These are phyloP conservation scores for Xylariaceae sp. DNA, from an alignment of 2,329 filamentous ascomycete genomes.

Conservation along the genomic window DNA sequence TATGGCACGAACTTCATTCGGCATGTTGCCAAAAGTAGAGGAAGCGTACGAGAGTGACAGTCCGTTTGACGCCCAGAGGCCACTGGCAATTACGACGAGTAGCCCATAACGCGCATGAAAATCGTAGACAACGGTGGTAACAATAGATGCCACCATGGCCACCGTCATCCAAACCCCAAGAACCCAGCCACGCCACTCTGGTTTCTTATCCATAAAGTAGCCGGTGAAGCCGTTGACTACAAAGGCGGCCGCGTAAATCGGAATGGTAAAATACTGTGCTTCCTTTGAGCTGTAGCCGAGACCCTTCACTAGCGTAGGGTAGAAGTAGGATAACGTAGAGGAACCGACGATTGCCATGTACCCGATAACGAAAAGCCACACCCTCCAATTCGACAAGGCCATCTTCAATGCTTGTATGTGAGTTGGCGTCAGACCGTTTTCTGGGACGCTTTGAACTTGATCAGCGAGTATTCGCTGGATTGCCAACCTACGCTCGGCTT, in stretches of 20 bases:
- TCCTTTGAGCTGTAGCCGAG: conserved; percentile 44
- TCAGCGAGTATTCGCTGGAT: conserved; percentile 56
- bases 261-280: conserved; percentile 48
- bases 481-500: conserved; percentile 57
- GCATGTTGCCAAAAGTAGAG: conserved; percentile 47
- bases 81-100: conserved; percentile 53
- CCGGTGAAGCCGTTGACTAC: conserved; percentile 44
- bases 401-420: conserved; percentile 23
- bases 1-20: conserved; percentile 48
- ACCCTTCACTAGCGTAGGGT: conserved; percentile 38
- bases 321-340: conserved; percentile 46
- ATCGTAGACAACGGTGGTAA: conserved; percentile 44
- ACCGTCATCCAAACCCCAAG: conserved; percentile 45
- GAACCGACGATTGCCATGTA: conserved; percentile 42
- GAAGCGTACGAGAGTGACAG: conserved; percentile 48
- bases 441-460: conserved; percentile 55
- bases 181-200: conserved; percentile 43
- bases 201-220: conserved; percentile 44
- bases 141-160: conserved; percentile 35
- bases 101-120: conserved; percentile 51
- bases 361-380: conserved; percentile 37
- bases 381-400: conserved; percentile 36
- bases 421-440: conserved; percentile 55
- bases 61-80: conserved; percentile 51
- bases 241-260: conserved; percentile 50